These are phyloP conservation scores for Termitomyces sp. DNA, from an alignment of 768 basidiomycete genomes.

Conservation along the genomic window DNA sequence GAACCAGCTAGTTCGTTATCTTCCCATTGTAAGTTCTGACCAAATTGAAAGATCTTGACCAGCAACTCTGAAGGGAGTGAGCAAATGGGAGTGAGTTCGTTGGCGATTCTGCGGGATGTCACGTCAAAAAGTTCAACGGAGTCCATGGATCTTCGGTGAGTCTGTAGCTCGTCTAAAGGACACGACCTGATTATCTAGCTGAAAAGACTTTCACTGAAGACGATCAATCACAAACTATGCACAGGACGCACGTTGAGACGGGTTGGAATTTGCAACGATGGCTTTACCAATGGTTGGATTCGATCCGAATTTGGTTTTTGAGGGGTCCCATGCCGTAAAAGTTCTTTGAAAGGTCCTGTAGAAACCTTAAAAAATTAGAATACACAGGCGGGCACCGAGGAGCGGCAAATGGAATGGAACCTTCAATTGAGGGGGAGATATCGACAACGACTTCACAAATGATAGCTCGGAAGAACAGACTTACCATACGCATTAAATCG, in stretches of 20 bases:
- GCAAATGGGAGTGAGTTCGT: conserved; percentile 12
- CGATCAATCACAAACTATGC: neutral
- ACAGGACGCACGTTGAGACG: neutral
- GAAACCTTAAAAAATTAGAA: neutral
- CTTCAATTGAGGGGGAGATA: neutral
- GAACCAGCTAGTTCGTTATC: conserved; percentile 7
- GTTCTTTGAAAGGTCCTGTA: neutral
- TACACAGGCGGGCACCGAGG: neutral
- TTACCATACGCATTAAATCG: neutral
- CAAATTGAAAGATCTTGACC: conserved; percentile 24
- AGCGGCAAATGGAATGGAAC: neutral
- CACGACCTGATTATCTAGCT: neutral
- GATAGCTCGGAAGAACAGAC: neutral
- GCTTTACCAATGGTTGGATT: neutral
- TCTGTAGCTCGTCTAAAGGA: neutral
- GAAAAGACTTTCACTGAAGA: neutral
- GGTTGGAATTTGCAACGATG: neutral
- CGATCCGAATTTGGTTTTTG: neutral
- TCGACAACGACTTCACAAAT: neutral
- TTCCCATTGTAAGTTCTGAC: conserved; percentile 13
- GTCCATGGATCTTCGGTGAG: neutral
- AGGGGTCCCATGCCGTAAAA: conserved; percentile 1
- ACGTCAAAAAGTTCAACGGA: neutral
- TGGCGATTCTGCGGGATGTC: neutral
- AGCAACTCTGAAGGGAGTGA: conserved; percentile 26